A percentile compares a stretch with the other conserved stretches of the same genome.
Conservation (phyloP, 2,329 filamentous ascomycete genomes). For the Xylariaceae sp. region DNA sequence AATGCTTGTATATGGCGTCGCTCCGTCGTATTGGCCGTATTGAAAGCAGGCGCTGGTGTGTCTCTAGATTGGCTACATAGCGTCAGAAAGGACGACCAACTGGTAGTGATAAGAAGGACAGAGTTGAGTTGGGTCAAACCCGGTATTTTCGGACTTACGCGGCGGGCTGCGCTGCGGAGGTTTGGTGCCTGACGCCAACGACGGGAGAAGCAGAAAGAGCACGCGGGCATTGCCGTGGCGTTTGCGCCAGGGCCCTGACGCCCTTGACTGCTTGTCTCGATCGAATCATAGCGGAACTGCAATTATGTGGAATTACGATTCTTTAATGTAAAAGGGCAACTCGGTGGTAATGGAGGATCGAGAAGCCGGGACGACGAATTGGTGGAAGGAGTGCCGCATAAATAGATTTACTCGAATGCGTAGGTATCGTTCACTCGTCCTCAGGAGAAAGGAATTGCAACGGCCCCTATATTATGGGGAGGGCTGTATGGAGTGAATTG, state of each 20-base stretch:
- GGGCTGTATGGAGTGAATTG: background rate
- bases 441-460: background rate
- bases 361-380: constrained; percentile 6
- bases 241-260: constrained; percentile 39
- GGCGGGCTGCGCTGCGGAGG: constrained; percentile 44
- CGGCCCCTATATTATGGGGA: background rate
- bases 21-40: constrained; percentile 38
- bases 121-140: background rate
- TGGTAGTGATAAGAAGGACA: background rate
- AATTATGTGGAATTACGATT: constrained; percentile 18
- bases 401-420: background rate
- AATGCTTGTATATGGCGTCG: constrained; percentile 64
- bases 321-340: background rate
- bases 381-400: background rate
- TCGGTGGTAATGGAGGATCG: background rate
- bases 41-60: constrained; percentile 58
- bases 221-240: constrained; percentile 34
- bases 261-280: constrained; percentile 43
- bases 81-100: constrained; percentile 7
- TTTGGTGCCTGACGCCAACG: constrained; percentile 42
- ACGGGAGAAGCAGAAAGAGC: constrained; percentile 38
- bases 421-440: background rate
- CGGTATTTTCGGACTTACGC: constrained; percentile 43
- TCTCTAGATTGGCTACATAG: constrained; percentile 48
- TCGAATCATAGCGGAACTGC: constrained; percentile 42